Evolutionary conservation across 371 early-diverging fungal genomes (phyloP), one percentile per base, ranked within the genome.

Genomic region (Mortierella sp.): DNA sequence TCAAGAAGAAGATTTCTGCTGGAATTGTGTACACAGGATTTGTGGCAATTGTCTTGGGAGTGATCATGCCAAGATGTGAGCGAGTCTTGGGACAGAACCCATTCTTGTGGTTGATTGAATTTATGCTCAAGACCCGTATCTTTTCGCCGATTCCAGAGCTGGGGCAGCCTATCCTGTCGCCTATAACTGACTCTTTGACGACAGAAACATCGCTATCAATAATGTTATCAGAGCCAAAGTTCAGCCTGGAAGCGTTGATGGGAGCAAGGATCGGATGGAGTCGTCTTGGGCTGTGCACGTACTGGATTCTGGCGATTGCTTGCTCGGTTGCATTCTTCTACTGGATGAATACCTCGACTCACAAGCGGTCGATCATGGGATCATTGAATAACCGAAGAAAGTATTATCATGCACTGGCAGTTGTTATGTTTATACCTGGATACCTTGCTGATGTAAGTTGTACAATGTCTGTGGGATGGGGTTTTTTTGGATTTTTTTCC

Each of bases 341-440:
- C 7, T 85, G 74, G 88, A 87, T 75, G 86, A 79, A 73, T 58
- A 52, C 75, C n/a, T 83, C 84, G 7, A 68, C 75, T 1, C 67
- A 55, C 65, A 59, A 72, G 32, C 69, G 70, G 57, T 75, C 81
- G 11, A 81, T 90, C 60, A 90, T 89, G 57, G 83, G 83, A 41
- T 72, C 91, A 4, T 71, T 92, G 40, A 92, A 92, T 77, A 86
- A 88, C 66, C 88, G 91, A 36, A 90, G 98, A 76, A 98, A 98
- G 82, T 87, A 93, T 63, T 97, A 94, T 77, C 98, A 98, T 84
- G 87, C 89, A 2, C 78, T 96, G 41, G 95, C 96, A 0, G 91
- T 95, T 6, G 66, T 91, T 57, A 91, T 97, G 93, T 96, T 98
- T 85, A 86, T 92, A 15, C 97, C 97, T 0, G 96, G 93, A 3